Conservation (phyloP, 768 basidiomycete species). For the Trametes meyenii region DNA sequence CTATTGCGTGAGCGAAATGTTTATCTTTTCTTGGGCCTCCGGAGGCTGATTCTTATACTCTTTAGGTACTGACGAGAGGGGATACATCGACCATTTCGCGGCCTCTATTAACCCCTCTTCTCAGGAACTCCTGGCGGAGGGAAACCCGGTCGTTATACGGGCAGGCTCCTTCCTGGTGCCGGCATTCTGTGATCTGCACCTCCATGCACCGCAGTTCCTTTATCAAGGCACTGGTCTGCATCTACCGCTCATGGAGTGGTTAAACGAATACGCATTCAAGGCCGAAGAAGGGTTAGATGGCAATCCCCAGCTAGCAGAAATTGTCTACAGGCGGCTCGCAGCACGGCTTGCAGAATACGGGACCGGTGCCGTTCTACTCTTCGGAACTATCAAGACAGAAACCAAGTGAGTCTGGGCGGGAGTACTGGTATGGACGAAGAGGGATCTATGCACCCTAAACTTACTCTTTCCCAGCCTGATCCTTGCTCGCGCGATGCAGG, state of each 20-base stretch:
- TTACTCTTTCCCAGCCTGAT: constrained; percentile 55
- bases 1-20: constrained; percentile 47
- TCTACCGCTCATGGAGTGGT: constrained; percentile 83
- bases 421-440: background rate
- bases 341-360: constrained; percentile 69
- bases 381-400: constrained; percentile 81
- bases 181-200: constrained; percentile 80
- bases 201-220: constrained; percentile 88
- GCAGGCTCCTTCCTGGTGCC: constrained; percentile 72
- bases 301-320: constrained; percentile 58
- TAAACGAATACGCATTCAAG: constrained; percentile 79
- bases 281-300: constrained; percentile 77
- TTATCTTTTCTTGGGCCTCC: background rate
- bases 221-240: constrained; percentile 89
- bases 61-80: constrained; percentile 41
- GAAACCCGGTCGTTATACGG: constrained; percentile 40
- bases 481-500: constrained; percentile 74
- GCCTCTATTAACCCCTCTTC: constrained; percentile 41
- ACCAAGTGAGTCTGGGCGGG: constrained; percentile 65
- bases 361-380: constrained; percentile 76
- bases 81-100: constrained; percentile 57
- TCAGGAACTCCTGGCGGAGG: constrained; percentile 32
- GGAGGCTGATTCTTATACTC: background rate
- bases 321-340: constrained; percentile 70
- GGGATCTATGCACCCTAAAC: background rate